Conservation (phyloP, 345 rosid species). For the Salix dunnii region DNA sequence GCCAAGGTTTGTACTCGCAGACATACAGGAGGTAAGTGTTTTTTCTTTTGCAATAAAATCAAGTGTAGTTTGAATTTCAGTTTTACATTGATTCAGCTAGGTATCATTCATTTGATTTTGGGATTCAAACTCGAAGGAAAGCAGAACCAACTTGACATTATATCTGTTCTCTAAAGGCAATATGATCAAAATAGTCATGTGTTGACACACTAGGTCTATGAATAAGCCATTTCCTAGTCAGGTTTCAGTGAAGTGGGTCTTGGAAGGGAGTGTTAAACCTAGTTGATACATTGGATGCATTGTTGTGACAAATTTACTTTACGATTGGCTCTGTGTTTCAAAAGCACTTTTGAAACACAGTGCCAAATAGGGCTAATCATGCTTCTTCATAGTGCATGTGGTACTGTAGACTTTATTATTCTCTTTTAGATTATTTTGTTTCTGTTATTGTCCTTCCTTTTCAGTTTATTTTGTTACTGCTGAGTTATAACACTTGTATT, state of each 20-base stretch:
- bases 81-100: not conserved
- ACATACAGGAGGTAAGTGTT: slow-evolving; percentile 50
- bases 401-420: too few relatives aligned
- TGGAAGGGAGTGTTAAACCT: not conserved
- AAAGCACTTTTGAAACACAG: too few relatives aligned
- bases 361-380: too few relatives aligned
- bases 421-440: too few relatives aligned
- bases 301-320: not conserved
- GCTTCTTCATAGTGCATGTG: too few relatives aligned
- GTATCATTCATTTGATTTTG: not conserved
- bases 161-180: not conserved
- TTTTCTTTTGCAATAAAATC: not conserved
- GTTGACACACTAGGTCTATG: not conserved
- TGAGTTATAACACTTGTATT: too few relatives aligned
- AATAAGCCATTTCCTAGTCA: not conserved
- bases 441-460: too few relatives aligned
- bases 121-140: slow-evolving; percentile 4
- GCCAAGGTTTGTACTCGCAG: slow-evolving; percentile 59
- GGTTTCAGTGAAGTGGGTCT: not conserved
- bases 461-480: too few relatives aligned
- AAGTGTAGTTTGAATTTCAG: not conserved
- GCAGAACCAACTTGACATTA: slow-evolving; percentile 4
- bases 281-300: not conserved
- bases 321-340: too few relatives aligned
- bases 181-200: not conserved